A percentile compares a stretch with the other conserved stretches of the same genome.
Evolutionary conservation across 1,284 basidiomycete genomes (phyloP).

Genomic region (Ceratobasidium sp.): DNA sequence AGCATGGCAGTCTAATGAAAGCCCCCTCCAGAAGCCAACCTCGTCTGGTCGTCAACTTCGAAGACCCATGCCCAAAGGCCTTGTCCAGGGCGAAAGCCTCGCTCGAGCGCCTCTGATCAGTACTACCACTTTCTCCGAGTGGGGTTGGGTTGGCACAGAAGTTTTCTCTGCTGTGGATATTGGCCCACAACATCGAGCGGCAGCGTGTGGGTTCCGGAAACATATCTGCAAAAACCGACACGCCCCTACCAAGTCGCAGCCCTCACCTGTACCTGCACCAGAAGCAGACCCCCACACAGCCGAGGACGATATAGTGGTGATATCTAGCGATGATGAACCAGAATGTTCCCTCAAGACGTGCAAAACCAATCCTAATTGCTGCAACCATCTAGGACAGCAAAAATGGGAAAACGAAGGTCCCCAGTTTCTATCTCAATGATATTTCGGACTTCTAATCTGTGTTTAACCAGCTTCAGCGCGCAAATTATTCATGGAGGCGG

Average conservation of each 20-base stretch:
- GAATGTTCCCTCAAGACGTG: conserved; percentile 73
- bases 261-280: conserved; percentile 32
- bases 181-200: conserved; percentile 68
- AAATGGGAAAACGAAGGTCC: conserved; percentile 75
- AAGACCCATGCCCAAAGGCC: conserved; percentile 63
- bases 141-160: conserved; percentile 82
- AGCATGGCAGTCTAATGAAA: background rate
- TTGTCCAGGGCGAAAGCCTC: conserved; percentile 68
- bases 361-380: conserved; percentile 78
- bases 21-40: background rate
- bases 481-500: conserved; percentile 64
- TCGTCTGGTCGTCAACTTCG: conserved; percentile 5
- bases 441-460: conserved; percentile 44
- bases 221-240: conserved; percentile 34
- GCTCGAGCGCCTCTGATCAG: conserved; percentile 65
- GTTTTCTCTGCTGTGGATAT: conserved; percentile 67
- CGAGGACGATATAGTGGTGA: conserved; percentile 70
- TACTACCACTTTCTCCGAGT: conserved; percentile 61
- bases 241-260: conserved; percentile 37
- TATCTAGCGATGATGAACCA: conserved; percentile 69
- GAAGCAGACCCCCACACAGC: conserved; percentile 53
- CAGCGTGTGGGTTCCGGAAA: conserved; percentile 72
- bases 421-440: conserved; percentile 45
- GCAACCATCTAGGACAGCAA: conserved; percentile 85
- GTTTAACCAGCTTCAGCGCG: conserved; percentile 59